Conservation (phyloP, 352 stramenopile genomes). For the Phytophthora aleatoria region DNA sequence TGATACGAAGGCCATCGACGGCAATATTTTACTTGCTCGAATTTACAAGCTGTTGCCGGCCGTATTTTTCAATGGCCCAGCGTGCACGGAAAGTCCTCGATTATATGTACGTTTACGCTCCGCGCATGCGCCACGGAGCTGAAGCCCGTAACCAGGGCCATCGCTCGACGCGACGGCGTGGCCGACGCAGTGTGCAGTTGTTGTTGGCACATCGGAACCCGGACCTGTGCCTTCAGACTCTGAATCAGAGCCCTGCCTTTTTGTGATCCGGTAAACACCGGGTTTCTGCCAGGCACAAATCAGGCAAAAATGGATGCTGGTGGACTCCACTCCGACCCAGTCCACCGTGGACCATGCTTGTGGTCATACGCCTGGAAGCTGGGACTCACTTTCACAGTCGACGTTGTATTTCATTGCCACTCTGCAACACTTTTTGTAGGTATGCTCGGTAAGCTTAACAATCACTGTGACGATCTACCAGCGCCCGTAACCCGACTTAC, state of each 20-base stretch:
- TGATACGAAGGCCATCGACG: slow-evolving; percentile 8
- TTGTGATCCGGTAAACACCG: slow-evolving; percentile 8
- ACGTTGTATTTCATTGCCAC: neutral
- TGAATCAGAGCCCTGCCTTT: neutral
- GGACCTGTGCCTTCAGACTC: neutral
- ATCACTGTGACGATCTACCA: neutral
- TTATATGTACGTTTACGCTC: slow-evolving; percentile 13
- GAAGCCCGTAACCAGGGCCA: slow-evolving; percentile 2
- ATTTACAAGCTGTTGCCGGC: neutral
- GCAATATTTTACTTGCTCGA: neutral
- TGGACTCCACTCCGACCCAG: neutral
- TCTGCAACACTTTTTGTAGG: neutral
- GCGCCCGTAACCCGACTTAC: slow-evolving; percentile 11
- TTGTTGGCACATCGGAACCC: neutral
- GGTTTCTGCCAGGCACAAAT: slow-evolving; percentile 5
- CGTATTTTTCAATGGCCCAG: neutral
- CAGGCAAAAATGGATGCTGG: neutral
- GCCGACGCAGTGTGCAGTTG: neutral
- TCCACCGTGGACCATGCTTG: neutral
- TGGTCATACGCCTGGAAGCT: neutral
- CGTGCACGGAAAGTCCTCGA: slow-evolving; percentile 6
- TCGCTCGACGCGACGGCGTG: slow-evolving; percentile 4
- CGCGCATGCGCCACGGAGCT: neutral
- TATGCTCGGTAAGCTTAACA: neutral
- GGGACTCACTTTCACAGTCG: neutral